Evolutionary conservation across 208 protist genomes (phyloP), one percentile per base, ranked within the genome.

Genomic region (Leishmania turanica): DNA sequence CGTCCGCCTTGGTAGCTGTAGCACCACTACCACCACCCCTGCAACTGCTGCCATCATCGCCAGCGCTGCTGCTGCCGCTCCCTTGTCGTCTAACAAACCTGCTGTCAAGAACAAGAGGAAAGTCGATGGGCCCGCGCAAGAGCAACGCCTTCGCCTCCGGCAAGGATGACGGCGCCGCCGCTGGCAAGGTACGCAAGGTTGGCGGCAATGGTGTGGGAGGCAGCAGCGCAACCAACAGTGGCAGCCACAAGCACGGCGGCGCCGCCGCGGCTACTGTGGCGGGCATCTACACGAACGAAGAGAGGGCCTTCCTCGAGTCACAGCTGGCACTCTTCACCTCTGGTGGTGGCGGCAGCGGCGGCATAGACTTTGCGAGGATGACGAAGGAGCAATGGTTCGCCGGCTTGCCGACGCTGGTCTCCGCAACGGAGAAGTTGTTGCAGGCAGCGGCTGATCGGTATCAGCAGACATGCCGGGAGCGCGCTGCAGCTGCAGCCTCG

Each of bases 391-490:
- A 77, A 9, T 86, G 82, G 82, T 19, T 80, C 51, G 42, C 78
- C 7, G 78, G 82, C 6, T 62, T 86, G 72, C 77, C 82, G 21
- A 45, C 68, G 51, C 82, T 86, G 15, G 8, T 86, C 73, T 79
- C 82, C 0, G 78, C 82, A 3, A 86, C 82, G 27, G 82, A 86
- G 66, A 86, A 77, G 78, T 53, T 86, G 31, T 31, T 86, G 9
- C 77, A 88, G n/a, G 69, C 83, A 21, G 90, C 90, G 3, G 81
- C 84, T 49, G 85, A 89, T 27, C 79, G 89, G 70, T 92, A 91
- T 77, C 78, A 80, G 17, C 27, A 73, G 17, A 84, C 71, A 19
- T 84, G 81, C 68, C 58, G 37, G 21, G 77, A 88, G 15, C 40
- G 73, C 49, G 78, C 74, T 0, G 77, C 72, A 11, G 79, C 76